Percentiles rank a stretch among this genome's conserved stretches.
Evolutionary conservation across 176 grass and related monocot species (phyloP).

Genomic region (Calamus simplicifolius): DNA sequence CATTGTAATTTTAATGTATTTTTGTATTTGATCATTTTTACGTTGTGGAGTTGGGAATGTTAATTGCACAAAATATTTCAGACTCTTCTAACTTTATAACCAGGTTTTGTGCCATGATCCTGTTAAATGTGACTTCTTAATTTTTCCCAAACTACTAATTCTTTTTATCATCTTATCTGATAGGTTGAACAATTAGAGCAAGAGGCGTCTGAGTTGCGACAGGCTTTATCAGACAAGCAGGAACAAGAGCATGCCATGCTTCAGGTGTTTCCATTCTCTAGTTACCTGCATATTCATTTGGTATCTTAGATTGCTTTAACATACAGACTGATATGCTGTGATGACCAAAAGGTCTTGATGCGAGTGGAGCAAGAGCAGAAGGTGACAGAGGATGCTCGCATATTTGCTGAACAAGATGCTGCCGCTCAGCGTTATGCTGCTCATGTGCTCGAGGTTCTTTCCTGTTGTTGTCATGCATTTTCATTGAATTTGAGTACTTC

Average conservation of each 20-base stretch:
- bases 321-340: too few relatives aligned
- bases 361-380: slow-evolving; percentile 98
- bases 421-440: slow-evolving; percentile 74
- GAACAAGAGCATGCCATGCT: slow-evolving; percentile 99
- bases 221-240: slow-evolving; percentile 83
- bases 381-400: slow-evolving; percentile 89
- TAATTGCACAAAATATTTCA: too few relatives aligned
- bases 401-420: slow-evolving; percentile 84
- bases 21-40: too few relatives aligned
- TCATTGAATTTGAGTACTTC: too few relatives aligned
- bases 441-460: slow-evolving; percentile 84
- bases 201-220: slow-evolving; percentile 65
- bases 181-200: slow-evolving; percentile 94
- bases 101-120: too few relatives aligned
- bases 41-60: too few relatives aligned
- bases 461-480: slow-evolving; percentile 2
- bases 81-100: too few relatives aligned
- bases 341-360: slow-evolving; percentile 57
- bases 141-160: too few relatives aligned
- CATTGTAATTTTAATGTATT: too few relatives aligned
- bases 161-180: neutral
- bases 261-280: slow-evolving; percentile 35
- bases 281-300: too few relatives aligned
- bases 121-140: too few relatives aligned
- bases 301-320: too few relatives aligned